Base-by-base conservation (phyloP, 345 rosid genomes). In the Corchorus olitorius region DNA sequence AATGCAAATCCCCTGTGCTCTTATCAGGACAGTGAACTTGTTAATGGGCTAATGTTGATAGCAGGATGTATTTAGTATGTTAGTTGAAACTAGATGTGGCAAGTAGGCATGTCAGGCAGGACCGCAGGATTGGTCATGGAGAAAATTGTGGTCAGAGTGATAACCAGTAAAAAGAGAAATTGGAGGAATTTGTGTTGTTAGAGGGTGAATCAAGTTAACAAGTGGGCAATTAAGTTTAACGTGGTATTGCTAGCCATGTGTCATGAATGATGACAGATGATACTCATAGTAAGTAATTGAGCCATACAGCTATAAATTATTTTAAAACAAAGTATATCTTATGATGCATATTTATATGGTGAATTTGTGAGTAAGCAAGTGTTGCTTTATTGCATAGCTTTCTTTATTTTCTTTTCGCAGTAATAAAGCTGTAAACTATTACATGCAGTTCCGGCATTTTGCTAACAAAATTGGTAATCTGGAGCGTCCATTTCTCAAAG, bases 401-500 rank as follows among this genome's bases (percentile, higher is more conserved):
- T 65, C 13, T 37, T 75, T 56, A 20, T 69, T 74, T 73, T 35
- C 33, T 9, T 19, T 66, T 67, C 55, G 48, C 46, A 9, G 45
- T n/a, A n/a, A n/a, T n/a, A n/a, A 75, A 69, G 68, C 78, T 60
- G 22, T 75, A 70, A 63, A 79, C 74, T 69, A 60, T 64, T 83
- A 66, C 72, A 64, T 85, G 85, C 94, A 95, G 99, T 93, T 95
- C 73, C 89, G 99, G 63, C 99, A 92, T 79, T 95, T 90, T 79
- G 92, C 95, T 46, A 92, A 91, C 72, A 92, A 93, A 86, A 87
- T 93, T 78, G 98, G 98, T 79, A 95, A 93, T 83, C 93, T 93
- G 63, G 99, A 93, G 87, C 97, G 98, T 66, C 98, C 97, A 37
- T 95, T 93, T 87, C 89, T 93, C 39, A 95, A 95, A 79, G 99